Base-by-base conservation (phyloP, 768 basidiomycete species). In the Termitomyces sp. region DNA sequence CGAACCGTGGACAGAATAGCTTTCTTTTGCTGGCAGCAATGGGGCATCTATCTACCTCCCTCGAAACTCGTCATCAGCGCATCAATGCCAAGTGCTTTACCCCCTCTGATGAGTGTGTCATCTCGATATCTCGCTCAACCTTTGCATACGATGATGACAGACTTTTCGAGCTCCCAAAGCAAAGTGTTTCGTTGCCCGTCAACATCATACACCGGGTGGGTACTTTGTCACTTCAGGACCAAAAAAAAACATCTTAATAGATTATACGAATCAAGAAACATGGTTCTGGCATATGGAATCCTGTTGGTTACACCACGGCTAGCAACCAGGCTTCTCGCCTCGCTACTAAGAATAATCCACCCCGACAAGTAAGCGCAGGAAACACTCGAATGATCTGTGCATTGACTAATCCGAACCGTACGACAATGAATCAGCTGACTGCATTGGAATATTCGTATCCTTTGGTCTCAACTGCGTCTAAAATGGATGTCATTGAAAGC, bases 251-350 rank as follows among this genome's bases (percentile, higher is more conserved):
- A 58, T 26, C 16, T 33, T 47, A 35, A 52, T 35, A 38, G 18
- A 23, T 13, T 26, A 40, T 44, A 18, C 30, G 43, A 36, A 18
- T 53, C 23, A 23, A 58, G 57, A 52, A 51, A 35, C 41, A 46
- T 32, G 46, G 43, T 30, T 53, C 46, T 13, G 51, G 46, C 3
- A 49, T 54, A 30, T 59, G 58, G 58, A 59, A 48, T 20, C 58
- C 58, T 46, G n/a, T 18, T 14, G 58, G 58, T 28, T 59, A 59
- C 43, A 9, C 52, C 13, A 59, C 58, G 13, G 58, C 58, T 36
- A 59, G 58, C 13, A 54, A 47, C 7, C 58, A 59, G 32, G 58
- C 58, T 40, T 59, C 52, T 8, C 58, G 58, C 14, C 58, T 59
- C 46, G 58, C 58, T 13, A 32, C 46, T 10, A 53, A 54, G 46